Percentiles rank a stretch among this genome's conserved stretches.
These are phyloP conservation scores for Mycocentrospora acerina DNA, from an alignment of 2,329 filamentous ascomycete genomes.

Conservation along the genomic window DNA sequence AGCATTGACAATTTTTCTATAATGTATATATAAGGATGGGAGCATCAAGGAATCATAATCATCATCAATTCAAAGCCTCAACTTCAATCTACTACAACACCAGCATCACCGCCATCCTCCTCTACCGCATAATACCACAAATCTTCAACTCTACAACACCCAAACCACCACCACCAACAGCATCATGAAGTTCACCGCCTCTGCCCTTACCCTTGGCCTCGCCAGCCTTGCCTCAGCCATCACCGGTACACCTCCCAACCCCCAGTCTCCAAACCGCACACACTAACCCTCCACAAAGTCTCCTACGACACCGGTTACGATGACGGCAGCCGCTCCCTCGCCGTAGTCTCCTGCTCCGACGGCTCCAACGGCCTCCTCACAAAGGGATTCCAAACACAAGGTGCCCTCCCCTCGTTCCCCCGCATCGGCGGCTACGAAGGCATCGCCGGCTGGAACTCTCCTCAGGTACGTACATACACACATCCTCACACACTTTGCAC, in stretches of 20 bases:
- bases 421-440: conserved; percentile 53
- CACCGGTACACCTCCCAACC: conserved; percentile 21
- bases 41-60: conserved; percentile 9
- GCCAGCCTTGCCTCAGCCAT: conserved; percentile 37
- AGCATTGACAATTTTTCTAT: conserved; percentile 11
- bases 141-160: conserved; percentile 1
- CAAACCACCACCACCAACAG: conserved; percentile 6
- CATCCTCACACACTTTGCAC: neutral
- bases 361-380: conserved; percentile 67
- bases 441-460: conserved; percentile 49
- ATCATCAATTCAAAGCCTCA: conserved; percentile 1
- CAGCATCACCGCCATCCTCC: conserved; percentile 2
- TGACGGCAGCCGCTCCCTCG: conserved; percentile 56
- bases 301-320: conserved; percentile 76
- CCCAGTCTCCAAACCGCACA: neutral
- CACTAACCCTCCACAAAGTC: conserved; percentile 49
- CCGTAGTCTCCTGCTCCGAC: conserved; percentile 65
- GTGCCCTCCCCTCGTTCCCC: conserved; percentile 49
- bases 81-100: neutral
- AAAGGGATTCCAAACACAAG: conserved; percentile 57
- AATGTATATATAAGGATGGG: conserved; percentile 31
- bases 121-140: conserved; percentile 4
- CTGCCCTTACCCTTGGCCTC: conserved; percentile 27
- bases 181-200: conserved; percentile 38
- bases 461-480: conserved; percentile 21